A percentile compares a stretch with the other conserved stretches of the same genome.
Conservation (phyloP, 176 grass and related monocot species). For the Carex cristatella region DNA sequence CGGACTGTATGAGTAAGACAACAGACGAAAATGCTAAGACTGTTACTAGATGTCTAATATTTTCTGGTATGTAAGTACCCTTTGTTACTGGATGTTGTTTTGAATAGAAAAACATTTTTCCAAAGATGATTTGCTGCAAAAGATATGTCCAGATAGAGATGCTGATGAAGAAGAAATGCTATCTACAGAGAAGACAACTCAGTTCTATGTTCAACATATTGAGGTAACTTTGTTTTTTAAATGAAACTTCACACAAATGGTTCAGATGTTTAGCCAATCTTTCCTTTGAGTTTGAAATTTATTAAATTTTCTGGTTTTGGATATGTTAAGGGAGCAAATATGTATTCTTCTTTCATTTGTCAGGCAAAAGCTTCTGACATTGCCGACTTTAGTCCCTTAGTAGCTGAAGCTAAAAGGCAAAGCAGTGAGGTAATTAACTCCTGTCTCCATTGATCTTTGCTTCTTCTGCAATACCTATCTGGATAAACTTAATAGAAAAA, state of each 20-base stretch:
- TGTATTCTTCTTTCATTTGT: not conserved
- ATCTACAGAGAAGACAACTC: not conserved
- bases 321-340: not conserved
- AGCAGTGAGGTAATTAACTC: not conserved
- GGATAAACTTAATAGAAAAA: not conserved
- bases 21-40: no score
- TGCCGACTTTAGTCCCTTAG: not conserved
- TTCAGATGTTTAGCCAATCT: not conserved
- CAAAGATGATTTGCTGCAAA: not conserved
- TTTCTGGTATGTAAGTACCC: not conserved
- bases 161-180: constrained; percentile 10
- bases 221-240: not conserved
- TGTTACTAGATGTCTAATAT: no score
- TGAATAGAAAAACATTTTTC: not conserved
- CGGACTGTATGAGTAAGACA: no score
- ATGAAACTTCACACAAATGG: not conserved
- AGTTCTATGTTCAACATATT: not conserved
- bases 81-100: not conserved
- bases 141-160: not conserved
- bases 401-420: not conserved
- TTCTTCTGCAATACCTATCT: not conserved
- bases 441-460: not conserved
- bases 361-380: not conserved
- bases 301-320: not conserved
- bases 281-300: not conserved